phyloP scores from a whole-genome alignment of 2,329 filamentous ascomycete genomes.

The Huntiella savannae region DNA sequence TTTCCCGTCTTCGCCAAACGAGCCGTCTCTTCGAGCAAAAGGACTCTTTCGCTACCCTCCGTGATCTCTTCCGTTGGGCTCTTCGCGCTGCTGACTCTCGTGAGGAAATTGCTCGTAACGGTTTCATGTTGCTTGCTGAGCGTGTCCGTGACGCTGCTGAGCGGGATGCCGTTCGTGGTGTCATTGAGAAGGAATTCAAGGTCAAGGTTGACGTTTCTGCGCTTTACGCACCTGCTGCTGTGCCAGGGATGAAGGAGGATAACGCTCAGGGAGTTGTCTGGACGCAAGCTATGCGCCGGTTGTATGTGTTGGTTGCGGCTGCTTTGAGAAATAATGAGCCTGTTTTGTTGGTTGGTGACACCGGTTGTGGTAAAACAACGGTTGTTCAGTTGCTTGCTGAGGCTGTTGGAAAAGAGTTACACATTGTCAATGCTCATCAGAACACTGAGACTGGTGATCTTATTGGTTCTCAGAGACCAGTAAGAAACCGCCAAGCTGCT shows the following conservation, averaged over 20 bases:
- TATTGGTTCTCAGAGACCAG: conserved; percentile 82
- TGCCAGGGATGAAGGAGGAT: conserved; percentile 20
- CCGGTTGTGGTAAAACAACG: conserved; percentile 93
- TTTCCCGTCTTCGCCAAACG: conserved; percentile 76
- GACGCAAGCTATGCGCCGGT: conserved; percentile 82
- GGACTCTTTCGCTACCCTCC: conserved; percentile 85
- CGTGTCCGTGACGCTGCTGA: conserved; percentile 85
- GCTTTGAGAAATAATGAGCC: conserved; percentile 84
- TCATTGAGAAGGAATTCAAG: conserved; percentile 83
- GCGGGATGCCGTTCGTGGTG: conserved; percentile 59
- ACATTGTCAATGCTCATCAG: conserved; percentile 92
- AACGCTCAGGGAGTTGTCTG: conserved; percentile 59
- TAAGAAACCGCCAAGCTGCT: conserved; percentile 65
- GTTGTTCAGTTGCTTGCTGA: conserved; percentile 85
- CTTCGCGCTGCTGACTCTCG: conserved; percentile 65
- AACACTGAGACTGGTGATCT: conserved; percentile 96
- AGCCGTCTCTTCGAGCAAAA: conserved; percentile 90
- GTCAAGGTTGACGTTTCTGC: conserved; percentile 56
- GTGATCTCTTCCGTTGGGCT: conserved; percentile 94
- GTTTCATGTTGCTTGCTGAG: conserved; percentile 91
- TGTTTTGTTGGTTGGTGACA: conserved; percentile 86
- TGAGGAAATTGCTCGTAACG: conserved; percentile 76
- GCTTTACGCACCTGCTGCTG: conserved; percentile 45
- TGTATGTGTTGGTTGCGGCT: conserved; percentile 75
- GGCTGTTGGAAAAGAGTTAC: conserved; percentile 53